Base-by-base conservation (phyloP, 768 basidiomycete species). In the Collybia sordida region DNA sequence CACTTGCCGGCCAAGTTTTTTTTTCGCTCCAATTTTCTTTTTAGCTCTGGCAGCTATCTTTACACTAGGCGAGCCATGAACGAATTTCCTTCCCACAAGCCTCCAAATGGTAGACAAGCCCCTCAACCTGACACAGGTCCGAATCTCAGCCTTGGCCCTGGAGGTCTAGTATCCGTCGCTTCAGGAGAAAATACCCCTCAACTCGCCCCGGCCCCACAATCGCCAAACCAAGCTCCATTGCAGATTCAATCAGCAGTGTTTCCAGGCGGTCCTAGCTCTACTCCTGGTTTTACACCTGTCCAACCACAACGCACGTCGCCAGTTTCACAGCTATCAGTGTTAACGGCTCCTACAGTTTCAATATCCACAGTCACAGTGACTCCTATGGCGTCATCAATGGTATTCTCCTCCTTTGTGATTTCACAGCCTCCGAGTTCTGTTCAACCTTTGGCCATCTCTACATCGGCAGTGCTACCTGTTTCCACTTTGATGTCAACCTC, bases 1-100 rank as follows among this genome's bases (percentile, higher is more conserved):
- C 41, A 34, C 57, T 60, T 54, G 59, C 59, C 21, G 59, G 59
- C n/a, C 59, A 57, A 60, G 52, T 22, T 52, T 53, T 40, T 47
- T 9, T 44, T 15, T 37, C n/a, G n/a, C n/a, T 52, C 40, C 38
- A 4, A 4, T 47, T 24, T 21, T 35, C 12, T 21, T 34, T 45
- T 31, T 42, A 9, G 37, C 34, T 50, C 36, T 42, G 21, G 19
- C 23, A 23, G 22, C 22, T 25, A 28, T 12, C 28, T 31, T 17
- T 27, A 25, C 19, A 12, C 17, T 45, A 27, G 9, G 17, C 27
- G 9, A 27, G 43, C 22, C n/a, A 24, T 31, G 22, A 19, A 45
- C 43, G 28, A 9, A 17, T 31, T 31, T 14, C 27, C 28, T 18
- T 48, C 19, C 11, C 46, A 48, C 9, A 31, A 31, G 9, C 31